Conservation (phyloP, 2,329 filamentous ascomycete species). For the Pseudopithomyces chartarum region DNA sequence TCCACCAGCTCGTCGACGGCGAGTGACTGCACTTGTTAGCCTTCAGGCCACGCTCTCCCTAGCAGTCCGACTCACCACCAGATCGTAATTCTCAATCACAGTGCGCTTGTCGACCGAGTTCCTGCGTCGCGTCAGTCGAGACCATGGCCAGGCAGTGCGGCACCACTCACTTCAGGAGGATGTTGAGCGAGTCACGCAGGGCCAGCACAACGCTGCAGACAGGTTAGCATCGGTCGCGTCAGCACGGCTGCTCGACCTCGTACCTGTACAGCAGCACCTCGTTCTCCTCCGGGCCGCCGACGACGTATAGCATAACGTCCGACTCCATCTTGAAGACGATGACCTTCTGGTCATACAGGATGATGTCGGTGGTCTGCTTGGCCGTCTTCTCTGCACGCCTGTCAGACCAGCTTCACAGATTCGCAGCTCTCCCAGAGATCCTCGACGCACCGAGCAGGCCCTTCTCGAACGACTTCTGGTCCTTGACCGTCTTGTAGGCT, state of each 20-base stretch:
- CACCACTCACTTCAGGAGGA: constrained; percentile 86
- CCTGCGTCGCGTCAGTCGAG: constrained; percentile 52
- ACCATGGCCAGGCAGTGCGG: not conserved
- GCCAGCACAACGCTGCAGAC: constrained; percentile 76
- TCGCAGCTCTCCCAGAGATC: constrained; percentile 78
- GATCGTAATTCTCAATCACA: constrained; percentile 97
- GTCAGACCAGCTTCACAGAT: constrained; percentile 21
- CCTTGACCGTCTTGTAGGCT: constrained; percentile 86
- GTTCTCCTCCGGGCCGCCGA: constrained; percentile 89
- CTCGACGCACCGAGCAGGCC: constrained; percentile 70
- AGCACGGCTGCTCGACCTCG: not conserved
- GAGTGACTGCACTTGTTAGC: constrained; percentile 84
- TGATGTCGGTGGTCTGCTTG: constrained; percentile 94
- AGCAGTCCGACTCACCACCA: constrained; percentile 60
- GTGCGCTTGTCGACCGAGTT: constrained; percentile 97
- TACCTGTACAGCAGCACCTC: constrained; percentile 88
- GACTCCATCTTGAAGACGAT: constrained; percentile 98
- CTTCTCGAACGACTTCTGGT: constrained; percentile 97
- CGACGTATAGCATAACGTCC: constrained; percentile 95
- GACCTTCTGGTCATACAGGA: constrained; percentile 94
- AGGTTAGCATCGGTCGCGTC: constrained; percentile 14
- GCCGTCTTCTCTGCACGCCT: constrained; percentile 74
- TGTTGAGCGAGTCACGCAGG: constrained; percentile 85
- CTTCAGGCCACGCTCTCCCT: not conserved
- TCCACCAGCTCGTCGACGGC: constrained; percentile 80